Evolutionary conservation across 176 grass and related monocot genomes (phyloP).

Genomic region (Avena sativa): DNA sequence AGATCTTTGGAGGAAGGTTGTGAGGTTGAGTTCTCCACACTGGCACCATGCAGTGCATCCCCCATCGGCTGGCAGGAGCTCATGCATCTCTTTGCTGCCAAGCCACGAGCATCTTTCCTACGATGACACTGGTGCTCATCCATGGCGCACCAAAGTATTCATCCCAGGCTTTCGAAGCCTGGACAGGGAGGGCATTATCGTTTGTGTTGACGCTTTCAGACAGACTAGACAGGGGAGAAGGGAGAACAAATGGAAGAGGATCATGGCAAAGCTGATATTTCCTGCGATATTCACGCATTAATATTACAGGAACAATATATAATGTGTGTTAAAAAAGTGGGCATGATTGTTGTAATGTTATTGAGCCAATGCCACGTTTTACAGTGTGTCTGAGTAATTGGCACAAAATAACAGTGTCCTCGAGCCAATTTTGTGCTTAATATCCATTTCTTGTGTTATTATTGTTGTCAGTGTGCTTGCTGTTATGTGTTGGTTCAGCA

Average conservation of each 20-base stretch:
- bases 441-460: slow-evolving; percentile 11
- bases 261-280: background rate
- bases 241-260: background rate
- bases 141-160: background rate
- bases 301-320: background rate
- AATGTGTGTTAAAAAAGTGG: background rate
- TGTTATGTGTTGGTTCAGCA: background rate
- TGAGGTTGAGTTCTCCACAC: background rate
- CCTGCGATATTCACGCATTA: background rate
- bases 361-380: background rate
- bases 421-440: background rate
- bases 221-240: background rate
- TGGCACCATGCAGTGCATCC: background rate
- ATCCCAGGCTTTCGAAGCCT: background rate
- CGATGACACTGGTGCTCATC: background rate
- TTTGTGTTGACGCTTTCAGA: background rate
- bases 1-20: background rate
- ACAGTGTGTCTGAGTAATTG: background rate
- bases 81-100: background rate
- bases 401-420: background rate
- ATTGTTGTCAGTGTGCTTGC: background rate
- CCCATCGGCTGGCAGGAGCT: background rate
- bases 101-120: background rate
- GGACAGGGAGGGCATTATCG: background rate
- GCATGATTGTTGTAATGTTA: slow-evolving; percentile 1